A percentile compares a stretch with the other conserved stretches of the same genome.
These are phyloP conservation scores for Pyrus bretschneideri DNA, from an alignment of 306 rosid genomes.

Conservation along the genomic window DNA sequence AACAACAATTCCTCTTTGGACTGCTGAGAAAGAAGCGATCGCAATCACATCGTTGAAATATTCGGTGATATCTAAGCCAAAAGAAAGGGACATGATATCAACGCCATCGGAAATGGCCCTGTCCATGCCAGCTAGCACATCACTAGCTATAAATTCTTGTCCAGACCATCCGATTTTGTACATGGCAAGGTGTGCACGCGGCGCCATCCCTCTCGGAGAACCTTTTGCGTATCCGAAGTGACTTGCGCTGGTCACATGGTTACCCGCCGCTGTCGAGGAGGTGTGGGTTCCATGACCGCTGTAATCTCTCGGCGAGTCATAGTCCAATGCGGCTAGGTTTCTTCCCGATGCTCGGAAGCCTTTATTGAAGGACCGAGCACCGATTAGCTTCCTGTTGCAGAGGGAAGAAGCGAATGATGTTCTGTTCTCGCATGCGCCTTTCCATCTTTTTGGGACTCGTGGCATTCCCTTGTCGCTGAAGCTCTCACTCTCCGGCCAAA, in stretches of 20 bases:
- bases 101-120: slow-evolving; percentile 13
- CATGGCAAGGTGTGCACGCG: slow-evolving; percentile 3
- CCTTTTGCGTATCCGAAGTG: slow-evolving; percentile 18
- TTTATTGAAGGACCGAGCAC: slow-evolving; percentile 8
- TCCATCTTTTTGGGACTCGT: slow-evolving; percentile 15
- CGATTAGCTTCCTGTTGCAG: slow-evolving; percentile 20
- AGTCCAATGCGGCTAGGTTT: not conserved
- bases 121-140: slow-evolving; percentile 14
- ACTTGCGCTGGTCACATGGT: not conserved
- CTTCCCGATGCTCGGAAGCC: not conserved
- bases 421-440: slow-evolving; percentile 12
- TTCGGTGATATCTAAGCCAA: not conserved
- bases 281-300: slow-evolving; percentile 18
- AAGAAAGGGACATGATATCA: slow-evolving; percentile 2
- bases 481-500: slow-evolving; percentile 31
- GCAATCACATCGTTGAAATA: not conserved
- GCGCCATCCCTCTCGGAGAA: slow-evolving; percentile 13
- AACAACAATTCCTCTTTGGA: slow-evolving; percentile 3
- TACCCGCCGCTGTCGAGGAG: slow-evolving; percentile 13
- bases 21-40: slow-evolving; percentile 8
- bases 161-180: slow-evolving; percentile 14
- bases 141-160: not conserved
- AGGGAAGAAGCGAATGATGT: slow-evolving; percentile 2
- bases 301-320: slow-evolving; percentile 3
- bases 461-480: slow-evolving; percentile 18